Conservation (phyloP, 2,329 filamentous ascomycete genomes). For the Gyromitra esculenta region DNA sequence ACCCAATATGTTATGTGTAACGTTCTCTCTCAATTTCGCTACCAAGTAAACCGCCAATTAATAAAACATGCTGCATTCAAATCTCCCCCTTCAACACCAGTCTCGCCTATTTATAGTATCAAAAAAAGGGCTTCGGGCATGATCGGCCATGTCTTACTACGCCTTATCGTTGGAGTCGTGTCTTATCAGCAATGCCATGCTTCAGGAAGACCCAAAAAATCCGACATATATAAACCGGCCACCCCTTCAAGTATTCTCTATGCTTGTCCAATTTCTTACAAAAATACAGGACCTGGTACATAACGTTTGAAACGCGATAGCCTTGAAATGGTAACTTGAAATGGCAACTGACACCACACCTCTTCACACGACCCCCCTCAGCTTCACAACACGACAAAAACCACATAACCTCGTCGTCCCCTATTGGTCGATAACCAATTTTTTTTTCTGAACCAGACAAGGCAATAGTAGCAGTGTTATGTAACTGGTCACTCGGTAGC, state of each 20-base stretch:
- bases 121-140: background rate
- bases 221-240: background rate
- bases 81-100: background rate
- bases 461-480: background rate
- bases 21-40: background rate
- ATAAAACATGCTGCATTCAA: background rate
- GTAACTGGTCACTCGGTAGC: background rate
- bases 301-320: background rate
- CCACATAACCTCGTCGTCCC: background rate
- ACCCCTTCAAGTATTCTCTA: background rate
- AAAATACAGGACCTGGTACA: background rate
- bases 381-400: background rate
- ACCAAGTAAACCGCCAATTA: conserved; percentile 3
- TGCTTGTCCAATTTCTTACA: background rate
- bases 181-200: background rate
- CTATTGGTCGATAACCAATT: background rate
- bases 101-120: background rate
- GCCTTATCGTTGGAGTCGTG: background rate
- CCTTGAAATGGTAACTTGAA: background rate
- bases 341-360: background rate
- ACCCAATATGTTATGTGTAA: background rate
- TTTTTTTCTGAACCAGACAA: no score
- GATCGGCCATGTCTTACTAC: background rate
- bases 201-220: background rate
- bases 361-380: background rate